These are phyloP conservation scores for Pezizomycotina sp. DNA, from an alignment of 2,329 filamentous ascomycete species.

Conservation along the genomic window DNA sequence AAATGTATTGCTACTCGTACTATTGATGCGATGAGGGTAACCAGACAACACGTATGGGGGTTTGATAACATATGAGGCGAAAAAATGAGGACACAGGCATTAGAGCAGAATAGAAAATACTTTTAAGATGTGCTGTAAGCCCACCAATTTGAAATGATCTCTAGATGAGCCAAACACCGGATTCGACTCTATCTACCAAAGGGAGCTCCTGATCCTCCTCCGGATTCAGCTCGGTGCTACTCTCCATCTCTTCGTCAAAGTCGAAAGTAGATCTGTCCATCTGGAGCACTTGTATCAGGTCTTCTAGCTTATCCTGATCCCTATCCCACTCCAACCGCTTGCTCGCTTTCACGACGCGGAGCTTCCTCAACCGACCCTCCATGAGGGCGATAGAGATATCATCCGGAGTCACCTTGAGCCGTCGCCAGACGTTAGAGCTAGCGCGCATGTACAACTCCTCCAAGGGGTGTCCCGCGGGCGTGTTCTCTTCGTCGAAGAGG, in stretches of 20 bases:
- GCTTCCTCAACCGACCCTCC: slow-evolving; percentile 20
- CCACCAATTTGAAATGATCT: too few relatives aligned
- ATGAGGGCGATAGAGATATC: slow-evolving; percentile 25
- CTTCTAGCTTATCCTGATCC: slow-evolving; percentile 18
- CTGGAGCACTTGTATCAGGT: slow-evolving; percentile 22
- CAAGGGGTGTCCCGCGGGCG: slow-evolving; percentile 21
- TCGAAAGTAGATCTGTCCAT: slow-evolving; percentile 19
- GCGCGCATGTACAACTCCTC: slow-evolving; percentile 22
- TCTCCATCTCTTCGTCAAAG: slow-evolving; percentile 6
- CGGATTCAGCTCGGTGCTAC: slow-evolving; percentile 17
- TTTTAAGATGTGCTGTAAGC: too few relatives aligned
- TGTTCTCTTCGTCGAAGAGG: slow-evolving; percentile 24
- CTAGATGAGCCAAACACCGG: too few relatives aligned
- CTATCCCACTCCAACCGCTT: slow-evolving; percentile 21
- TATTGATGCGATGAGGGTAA: too few relatives aligned
- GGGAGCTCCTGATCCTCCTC: too few relatives aligned
- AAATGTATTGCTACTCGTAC: too few relatives aligned
- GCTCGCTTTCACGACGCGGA: slow-evolving; percentile 22
- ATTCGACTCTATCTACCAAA: too few relatives aligned
- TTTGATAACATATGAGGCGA: too few relatives aligned
- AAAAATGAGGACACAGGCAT: too few relatives aligned
- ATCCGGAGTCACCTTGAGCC: slow-evolving; percentile 24
- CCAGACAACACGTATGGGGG: too few relatives aligned
- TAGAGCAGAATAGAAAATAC: too few relatives aligned
- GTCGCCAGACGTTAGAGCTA: slow-evolving; percentile 22